Evolutionary conservation across 371 early-diverging fungal genomes (phyloP), one percentile per base, ranked within the genome.

Genomic region (Apophysomyces trapeziformis): DNA sequence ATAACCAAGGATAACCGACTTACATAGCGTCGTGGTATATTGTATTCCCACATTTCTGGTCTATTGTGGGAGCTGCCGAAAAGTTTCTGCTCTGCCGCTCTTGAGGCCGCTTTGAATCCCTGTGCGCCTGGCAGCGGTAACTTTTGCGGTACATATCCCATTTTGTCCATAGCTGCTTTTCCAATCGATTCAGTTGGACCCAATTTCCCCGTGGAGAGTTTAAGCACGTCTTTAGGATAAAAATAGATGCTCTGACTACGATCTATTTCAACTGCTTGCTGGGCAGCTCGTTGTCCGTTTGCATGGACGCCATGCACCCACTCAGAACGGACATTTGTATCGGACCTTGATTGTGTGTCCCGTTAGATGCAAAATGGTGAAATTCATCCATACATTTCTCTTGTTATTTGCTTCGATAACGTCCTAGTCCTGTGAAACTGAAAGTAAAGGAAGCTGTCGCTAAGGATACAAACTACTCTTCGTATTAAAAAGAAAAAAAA

Each of bases 261-360:
- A 50, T 50, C 54, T 16, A 50, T 50, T 26, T 50, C 21, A 50
- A 50, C 54, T 9, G 54, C 54, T 21, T 50, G 54, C 11, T 21
- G 5, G 4, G 16, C 21, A 11, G 54, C 54, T 50, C 21, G 54
- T 21, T 50, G 54, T 21, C 54, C 54, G 11, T 5, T 21, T 5
- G 21, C 21, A 21, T 50, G 54, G 16, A 50, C 21, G 9, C 54
- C 54, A 50, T 21, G 54, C 16, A 50, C 54, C 54, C n/a, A 50
- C 21, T 50, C 54, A 6, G 54, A 1, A 8, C 18, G 54, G 21
- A 50, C 21, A 21, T n/a, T 9, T 21, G 3, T 26, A 50, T 21
- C 35, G 9, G 54, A 13, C 41, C 13, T 41, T 26, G 32, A 41
- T 41, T 41, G 41, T 41, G 13, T 1, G 13, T 26, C 32, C 32